phyloP scores from a whole-genome alignment of 2,329 filamentous ascomycete species.

The Claviceps quebecensis region DNA sequence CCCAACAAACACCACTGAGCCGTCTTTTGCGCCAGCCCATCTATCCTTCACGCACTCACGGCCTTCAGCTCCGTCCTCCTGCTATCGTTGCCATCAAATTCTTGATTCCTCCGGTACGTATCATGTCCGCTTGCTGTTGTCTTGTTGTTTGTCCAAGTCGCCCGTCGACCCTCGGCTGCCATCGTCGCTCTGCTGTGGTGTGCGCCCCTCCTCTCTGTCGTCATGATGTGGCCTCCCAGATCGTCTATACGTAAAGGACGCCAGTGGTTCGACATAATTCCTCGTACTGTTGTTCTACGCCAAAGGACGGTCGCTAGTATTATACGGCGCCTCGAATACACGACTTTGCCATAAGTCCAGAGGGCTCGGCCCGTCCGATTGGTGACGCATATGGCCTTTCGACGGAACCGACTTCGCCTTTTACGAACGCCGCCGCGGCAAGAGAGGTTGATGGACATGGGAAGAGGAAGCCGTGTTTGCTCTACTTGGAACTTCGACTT shows the following conservation, averaged over 20 bases:
- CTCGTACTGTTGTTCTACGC: neutral
- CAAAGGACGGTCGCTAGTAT: neutral
- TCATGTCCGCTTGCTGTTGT: conserved; percentile 4
- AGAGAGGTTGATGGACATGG: conserved; percentile 1
- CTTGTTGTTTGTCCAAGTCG: conserved; percentile 3
- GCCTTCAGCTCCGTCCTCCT: neutral
- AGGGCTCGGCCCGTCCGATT: neutral
- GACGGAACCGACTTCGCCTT: neutral
- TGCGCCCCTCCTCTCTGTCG: conserved; percentile 23
- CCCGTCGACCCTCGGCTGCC: conserved; percentile 4
- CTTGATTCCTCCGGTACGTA: conserved; percentile 5
- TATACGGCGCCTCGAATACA: neutral
- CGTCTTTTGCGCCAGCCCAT: conserved; percentile 8
- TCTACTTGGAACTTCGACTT: neutral
- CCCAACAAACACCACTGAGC: conserved; percentile 12
- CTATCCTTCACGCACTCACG: conserved; percentile 8
- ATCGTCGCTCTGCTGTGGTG: conserved; percentile 3
- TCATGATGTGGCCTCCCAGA: conserved; percentile 17
- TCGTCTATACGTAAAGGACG: neutral
- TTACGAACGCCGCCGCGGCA: neutral
- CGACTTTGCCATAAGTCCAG: neutral
- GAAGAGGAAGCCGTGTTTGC: neutral
- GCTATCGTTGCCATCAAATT: neutral
- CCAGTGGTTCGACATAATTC: neutral
- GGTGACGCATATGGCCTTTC: conserved; percentile 1